A percentile compares a stretch with the other conserved stretches of the same genome.
Conservation (phyloP, 2,329 filamentous ascomycete genomes). For the Sclerotinia nivalis region DNA sequence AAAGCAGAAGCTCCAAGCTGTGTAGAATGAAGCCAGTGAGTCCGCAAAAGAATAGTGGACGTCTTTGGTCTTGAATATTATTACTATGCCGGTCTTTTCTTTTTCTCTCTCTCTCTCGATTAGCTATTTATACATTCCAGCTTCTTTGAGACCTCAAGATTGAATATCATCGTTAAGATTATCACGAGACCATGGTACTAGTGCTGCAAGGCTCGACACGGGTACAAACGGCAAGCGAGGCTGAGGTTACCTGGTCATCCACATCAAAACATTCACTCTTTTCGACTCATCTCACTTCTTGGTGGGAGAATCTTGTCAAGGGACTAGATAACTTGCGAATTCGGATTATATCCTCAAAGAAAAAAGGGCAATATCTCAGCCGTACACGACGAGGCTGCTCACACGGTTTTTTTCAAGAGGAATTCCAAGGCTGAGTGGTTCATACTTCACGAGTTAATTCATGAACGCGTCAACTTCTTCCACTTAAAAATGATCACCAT, state of each 20-base stretch:
- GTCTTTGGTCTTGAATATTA: neutral
- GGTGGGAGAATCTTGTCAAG: too few species aligned
- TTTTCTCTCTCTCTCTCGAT: neutral
- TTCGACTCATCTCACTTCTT: neutral
- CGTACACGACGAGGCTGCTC: neutral
- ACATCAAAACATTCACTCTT: neutral
- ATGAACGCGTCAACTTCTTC: neutral
- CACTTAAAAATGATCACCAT: neutral
- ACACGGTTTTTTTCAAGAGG: neutral
- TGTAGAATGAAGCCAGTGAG: neutral
- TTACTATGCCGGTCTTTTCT: neutral
- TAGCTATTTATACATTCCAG: neutral
- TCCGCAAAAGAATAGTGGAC: neutral
- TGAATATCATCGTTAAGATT: neutral
- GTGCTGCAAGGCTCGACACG: neutral
- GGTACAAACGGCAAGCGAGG: neutral
- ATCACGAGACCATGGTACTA: neutral
- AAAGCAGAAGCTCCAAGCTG: neutral
- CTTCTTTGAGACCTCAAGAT: neutral
- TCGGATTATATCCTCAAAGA: neutral
- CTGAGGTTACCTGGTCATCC: neutral
- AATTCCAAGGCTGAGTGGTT: neutral
- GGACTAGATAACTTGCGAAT: neutral
- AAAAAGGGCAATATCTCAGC: neutral
- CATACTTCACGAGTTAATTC: neutral